A percentile compares a stretch with the other conserved stretches of the same genome.
These are phyloP conservation scores for Paramecium tetraurelia DNA, from an alignment of 73 alveolate genomes.

Conservation along the genomic window DNA sequence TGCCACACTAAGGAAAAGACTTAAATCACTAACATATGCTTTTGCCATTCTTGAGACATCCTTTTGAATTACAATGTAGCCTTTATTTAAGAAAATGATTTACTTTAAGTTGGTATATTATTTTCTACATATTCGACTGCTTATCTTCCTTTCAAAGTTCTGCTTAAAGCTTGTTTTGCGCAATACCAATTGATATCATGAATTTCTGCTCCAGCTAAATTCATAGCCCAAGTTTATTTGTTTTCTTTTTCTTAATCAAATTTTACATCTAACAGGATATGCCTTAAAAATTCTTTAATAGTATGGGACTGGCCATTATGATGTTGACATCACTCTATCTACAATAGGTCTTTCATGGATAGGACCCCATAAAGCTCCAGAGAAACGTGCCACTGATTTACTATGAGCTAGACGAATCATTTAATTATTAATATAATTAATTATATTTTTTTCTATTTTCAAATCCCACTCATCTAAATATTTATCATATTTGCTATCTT, in stretches of 20 bases:
- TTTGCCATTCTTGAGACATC: slow-evolving; percentile 65
- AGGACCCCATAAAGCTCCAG: slow-evolving; percentile 61
- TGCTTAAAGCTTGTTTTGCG: slow-evolving; percentile 48
- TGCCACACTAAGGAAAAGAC: slow-evolving; percentile 47
- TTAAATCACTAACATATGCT: slow-evolving; percentile 63
- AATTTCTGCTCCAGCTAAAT: slow-evolving; percentile 56
- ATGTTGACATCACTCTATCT: slow-evolving; percentile 66
- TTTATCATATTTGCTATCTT: neutral
- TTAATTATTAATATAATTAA: neutral
- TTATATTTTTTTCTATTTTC: neutral
- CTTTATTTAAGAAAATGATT: neutral
- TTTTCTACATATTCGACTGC: slow-evolving; percentile 57
- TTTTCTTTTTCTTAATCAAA: neutral
- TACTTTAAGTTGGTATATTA: slow-evolving; percentile 47
- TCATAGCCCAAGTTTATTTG: slow-evolving; percentile 36
- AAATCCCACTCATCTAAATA: neutral
- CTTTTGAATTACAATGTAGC: slow-evolving; percentile 49
- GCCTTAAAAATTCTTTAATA: slow-evolving; percentile 63
- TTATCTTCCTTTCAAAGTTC: slow-evolving; percentile 59
- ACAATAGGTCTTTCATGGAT: slow-evolving; percentile 62
- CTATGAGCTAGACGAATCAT: slow-evolving; percentile 4
- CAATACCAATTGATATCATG: slow-evolving; percentile 61
- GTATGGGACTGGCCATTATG: slow-evolving; percentile 66
- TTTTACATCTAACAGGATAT: slow-evolving; percentile 60
- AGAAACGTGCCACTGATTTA: slow-evolving; percentile 6